Base-by-base conservation (phyloP, 306 rosid genomes). In the Pterocarpus macrocarpus region DNA sequence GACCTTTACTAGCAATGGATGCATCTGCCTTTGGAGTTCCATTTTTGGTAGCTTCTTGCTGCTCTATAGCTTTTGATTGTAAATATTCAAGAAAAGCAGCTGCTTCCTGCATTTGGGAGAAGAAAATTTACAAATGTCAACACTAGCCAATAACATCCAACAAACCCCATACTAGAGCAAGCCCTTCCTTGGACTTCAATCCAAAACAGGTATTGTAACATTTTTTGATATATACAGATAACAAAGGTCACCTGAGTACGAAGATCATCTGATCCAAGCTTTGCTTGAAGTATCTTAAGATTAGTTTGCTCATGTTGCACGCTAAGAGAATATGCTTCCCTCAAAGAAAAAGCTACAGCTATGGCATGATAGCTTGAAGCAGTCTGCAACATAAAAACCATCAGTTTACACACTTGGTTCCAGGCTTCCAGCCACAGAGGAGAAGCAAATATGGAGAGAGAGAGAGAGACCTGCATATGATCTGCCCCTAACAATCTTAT, bases 341-440 rank as follows among this genome's bases (percentile, higher is more conserved):
- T 95, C 85, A 91, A 83, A 12, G 98, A 95, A 78, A 95, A 92
- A 69, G 97, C 98, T 87, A 95, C 90, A 66, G 99, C 98, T 66
- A 95, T 95, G 84, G 99, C 99, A 69, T 95, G 99, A 88, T 91
- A 95, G 83, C 97, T 93, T 49, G 99, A 96, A 36, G 98, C 99
- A 84, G 99, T 95, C 98, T 95, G 82, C 56, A 83, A 67, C 69
- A 74, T 16, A 22, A 87, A 47, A 47, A 47, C n/a, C 53, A 47
- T 47, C 0, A 1, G 53, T 47, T 36, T 47, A 47, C 53, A 11
- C 53, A 47, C 53, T 22, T 22, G 28, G 28, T 47, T 47, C 9
- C 53, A 47, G 4, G 53, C 53, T 32, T 80, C 73, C 68, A 68
- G 58, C 63, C 44, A 32, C 47, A 17, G 35, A n/a, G 39, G 9